Evolutionary conservation across 495 filamentous ascomycete species (phyloP).

Genomic region (Margaritispora aquatica): DNA sequence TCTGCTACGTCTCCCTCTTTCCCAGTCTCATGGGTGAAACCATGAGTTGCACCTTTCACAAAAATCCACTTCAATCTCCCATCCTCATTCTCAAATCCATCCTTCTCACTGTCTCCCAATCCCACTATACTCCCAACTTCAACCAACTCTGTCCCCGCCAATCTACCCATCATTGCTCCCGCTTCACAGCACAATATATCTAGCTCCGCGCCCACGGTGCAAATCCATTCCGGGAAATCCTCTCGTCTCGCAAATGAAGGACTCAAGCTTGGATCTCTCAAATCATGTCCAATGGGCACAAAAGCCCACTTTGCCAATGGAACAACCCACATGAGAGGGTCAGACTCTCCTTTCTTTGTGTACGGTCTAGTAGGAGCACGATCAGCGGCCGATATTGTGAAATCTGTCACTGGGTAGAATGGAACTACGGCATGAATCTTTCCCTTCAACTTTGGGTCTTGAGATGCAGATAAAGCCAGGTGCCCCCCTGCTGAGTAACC

Average conservation of each 20-base stretch:
- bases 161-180: slow-evolving; percentile 4
- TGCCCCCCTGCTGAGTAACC: slow-evolving; percentile 32
- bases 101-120: background rate
- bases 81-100: slow-evolving; percentile 3
- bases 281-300: slow-evolving; percentile 27
- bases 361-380: slow-evolving; percentile 27
- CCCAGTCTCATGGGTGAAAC: slow-evolving; percentile 13
- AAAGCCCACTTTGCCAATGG: slow-evolving; percentile 30
- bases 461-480: slow-evolving; percentile 27
- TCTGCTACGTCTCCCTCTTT: background rate
- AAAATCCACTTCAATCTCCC: slow-evolving; percentile 12
- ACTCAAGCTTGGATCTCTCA: slow-evolving; percentile 31
- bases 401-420: slow-evolving; percentile 33
- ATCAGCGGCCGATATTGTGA: slow-evolving; percentile 19
- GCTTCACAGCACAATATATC: slow-evolving; percentile 21
- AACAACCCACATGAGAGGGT: slow-evolving; percentile 23
- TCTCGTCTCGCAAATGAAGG: slow-evolving; percentile 26
- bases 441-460: slow-evolving; percentile 26
- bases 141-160: slow-evolving; percentile 3
- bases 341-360: slow-evolving; percentile 11
- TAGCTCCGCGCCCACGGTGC: slow-evolving; percentile 12
- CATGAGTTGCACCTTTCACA: slow-evolving; percentile 10
- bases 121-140: background rate
- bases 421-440: slow-evolving; percentile 26
- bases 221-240: slow-evolving; percentile 27